Evolutionary conservation across 139 green algal species (phyloP).

Genomic region (Chlorella sp.): DNA sequence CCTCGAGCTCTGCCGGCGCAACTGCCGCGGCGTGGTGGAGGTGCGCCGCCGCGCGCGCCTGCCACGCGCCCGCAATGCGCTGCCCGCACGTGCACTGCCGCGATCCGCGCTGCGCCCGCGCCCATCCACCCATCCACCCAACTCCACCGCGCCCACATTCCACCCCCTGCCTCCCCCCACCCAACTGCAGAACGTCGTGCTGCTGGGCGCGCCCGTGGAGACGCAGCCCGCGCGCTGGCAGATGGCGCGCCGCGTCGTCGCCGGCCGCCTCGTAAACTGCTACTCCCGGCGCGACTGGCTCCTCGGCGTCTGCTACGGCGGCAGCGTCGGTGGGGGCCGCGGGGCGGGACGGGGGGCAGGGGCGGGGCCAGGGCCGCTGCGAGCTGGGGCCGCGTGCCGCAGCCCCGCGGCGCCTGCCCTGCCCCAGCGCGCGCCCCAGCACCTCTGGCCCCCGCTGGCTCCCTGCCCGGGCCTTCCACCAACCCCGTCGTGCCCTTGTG

Average conservation of each 20-base stretch:
- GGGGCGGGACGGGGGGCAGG: too few species aligned
- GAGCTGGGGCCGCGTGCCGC: too few species aligned
- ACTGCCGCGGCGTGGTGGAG: conserved; percentile 33
- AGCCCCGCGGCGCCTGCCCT: too few species aligned
- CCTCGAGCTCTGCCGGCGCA: conserved; percentile 67
- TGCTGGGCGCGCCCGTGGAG: conserved; percentile 77
- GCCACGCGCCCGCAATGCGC: too few species aligned
- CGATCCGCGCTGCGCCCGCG: not conserved
- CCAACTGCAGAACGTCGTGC: conserved; percentile 69
- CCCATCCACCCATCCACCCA: not conserved
- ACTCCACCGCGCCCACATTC: not conserved
- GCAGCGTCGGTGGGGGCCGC: conserved; percentile 19
- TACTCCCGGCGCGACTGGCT: conserved; percentile 84
- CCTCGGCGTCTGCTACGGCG: conserved; percentile 65
- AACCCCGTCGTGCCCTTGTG: too few species aligned
- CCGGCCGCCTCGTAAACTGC: conserved; percentile 80
- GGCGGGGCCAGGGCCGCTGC: too few species aligned
- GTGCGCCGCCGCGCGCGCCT: not conserved
- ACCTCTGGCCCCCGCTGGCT: conserved; percentile 26
- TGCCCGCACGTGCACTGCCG: too few species aligned
- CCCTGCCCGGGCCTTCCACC: too few species aligned
- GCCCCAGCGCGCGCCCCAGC: conserved; percentile 20
- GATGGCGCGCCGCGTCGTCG: conserved; percentile 65
- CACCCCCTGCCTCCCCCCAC: not conserved
- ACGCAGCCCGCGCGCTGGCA: conserved; percentile 51